Base-by-base conservation (phyloP, 306 rosid species). In the Glycyrrhiza uralensis region DNA sequence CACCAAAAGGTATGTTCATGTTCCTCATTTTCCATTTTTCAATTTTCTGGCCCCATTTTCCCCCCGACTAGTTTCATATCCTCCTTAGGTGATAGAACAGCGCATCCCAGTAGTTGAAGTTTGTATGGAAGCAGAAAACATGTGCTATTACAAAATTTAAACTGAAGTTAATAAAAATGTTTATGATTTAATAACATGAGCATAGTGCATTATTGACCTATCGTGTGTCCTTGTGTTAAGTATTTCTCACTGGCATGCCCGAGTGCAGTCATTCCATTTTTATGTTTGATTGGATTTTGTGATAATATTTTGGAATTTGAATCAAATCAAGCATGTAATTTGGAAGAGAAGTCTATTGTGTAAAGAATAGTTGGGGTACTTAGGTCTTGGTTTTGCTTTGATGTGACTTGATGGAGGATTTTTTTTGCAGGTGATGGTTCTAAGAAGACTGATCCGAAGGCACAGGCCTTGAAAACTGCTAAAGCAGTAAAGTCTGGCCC, bases 391-490 rank as follows among this genome's bases (percentile, higher is more conserved):
- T 11, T 36, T 24, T 55, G 33, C 26, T 59, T 11, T 4, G 13
- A n/a, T 22, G 12, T 22, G 44, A 46, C 12, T 13, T 29, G 7
- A 2, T 41, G 29, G 15, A n/a, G 10, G 18, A 24, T 6, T 3
- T 50, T 67, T 51, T 66, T 2, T 74, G n/a, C 74, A 91, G 95
- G 38, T 78, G 89, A 88, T 51, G 38, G 71, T 72, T 66, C 82
- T 20, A 86, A 86, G 78, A 86, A 84, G 80, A 15, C 30, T 52
- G 91, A 84, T 81, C 76, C 91, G 2, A 86, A 86, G 85, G 81
- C 85, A 0, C 86, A 84, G 54, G 91, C 91, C 74, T 76, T 84
- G 86, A 86, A 84, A 56, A n/a, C 91, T 58, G 91, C 91, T 7
- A 86, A 84, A 58, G 85, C 88, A 39, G 84, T 86, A 1, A 86